Conservation (phyloP, 352 stramenopile species). For the Pythium monospermum region DNA sequence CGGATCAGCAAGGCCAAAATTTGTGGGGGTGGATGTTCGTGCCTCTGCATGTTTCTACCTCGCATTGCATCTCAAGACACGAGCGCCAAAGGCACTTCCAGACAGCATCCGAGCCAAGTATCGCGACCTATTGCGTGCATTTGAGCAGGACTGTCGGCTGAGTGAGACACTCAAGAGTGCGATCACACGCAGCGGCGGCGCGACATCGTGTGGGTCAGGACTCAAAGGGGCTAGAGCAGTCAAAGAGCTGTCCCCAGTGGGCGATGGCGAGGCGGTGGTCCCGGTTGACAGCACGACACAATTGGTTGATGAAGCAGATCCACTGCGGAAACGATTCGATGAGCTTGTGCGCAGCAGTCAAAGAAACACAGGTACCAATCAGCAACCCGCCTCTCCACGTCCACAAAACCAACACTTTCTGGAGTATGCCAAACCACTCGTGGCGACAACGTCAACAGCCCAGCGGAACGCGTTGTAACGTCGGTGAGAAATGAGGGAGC, state of each 20-base stretch:
- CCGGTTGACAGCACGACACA: background rate
- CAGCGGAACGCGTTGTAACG: too few species aligned
- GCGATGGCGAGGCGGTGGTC: background rate
- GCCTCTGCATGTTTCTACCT: conserved; percentile 54
- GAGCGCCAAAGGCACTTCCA: conserved; percentile 18
- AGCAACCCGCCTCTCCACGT: background rate
- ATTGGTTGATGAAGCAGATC: too few species aligned
- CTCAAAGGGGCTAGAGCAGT: conserved; percentile 44
- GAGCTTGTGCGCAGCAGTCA: conserved; percentile 1
- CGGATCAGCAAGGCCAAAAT: conserved; percentile 55
- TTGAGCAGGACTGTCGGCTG: conserved; percentile 52
- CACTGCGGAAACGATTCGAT: conserved; percentile 7
- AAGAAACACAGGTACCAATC: background rate
- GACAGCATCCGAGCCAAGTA: conserved; percentile 22
- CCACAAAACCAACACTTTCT: conserved; percentile 2
- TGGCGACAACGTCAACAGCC: too few species aligned
- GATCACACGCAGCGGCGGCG: conserved; percentile 22
- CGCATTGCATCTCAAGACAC: conserved; percentile 49
- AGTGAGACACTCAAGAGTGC: conserved; percentile 36
- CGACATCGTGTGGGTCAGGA: conserved; percentile 44
- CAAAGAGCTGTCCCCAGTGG: conserved; percentile 18
- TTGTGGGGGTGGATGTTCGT: conserved; percentile 28
- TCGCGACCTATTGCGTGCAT: conserved; percentile 25
- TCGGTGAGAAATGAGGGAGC: too few species aligned
- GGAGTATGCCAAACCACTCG: conserved; percentile 12